Percentiles rank a stretch among this genome's conserved stretches.
These are phyloP conservation scores for Xerocomus amazonicus DNA, from an alignment of 1,284 basidiomycete species.

Conservation along the genomic window DNA sequence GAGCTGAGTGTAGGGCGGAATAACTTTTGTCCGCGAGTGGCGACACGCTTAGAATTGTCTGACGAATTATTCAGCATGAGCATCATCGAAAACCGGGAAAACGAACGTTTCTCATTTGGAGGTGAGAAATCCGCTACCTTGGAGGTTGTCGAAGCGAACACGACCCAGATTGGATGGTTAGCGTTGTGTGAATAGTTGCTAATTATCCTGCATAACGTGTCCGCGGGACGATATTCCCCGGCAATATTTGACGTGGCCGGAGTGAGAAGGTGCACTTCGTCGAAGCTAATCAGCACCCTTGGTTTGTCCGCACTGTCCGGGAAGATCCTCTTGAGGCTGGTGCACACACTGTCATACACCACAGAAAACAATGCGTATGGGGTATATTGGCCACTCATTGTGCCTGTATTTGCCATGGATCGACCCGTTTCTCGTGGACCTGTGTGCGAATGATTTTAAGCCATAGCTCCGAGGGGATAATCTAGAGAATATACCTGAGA, in stretches of 20 bases:
- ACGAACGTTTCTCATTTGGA: not conserved
- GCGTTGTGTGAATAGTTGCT: not conserved
- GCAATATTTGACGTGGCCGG: no score
- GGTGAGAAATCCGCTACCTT: not conserved
- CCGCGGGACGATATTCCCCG: not conserved
- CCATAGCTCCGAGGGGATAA: no score
- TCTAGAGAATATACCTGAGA: no score
- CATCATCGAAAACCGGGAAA: not conserved
- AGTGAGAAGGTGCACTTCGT: not conserved
- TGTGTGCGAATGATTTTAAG: no score
- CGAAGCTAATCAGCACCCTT: not conserved
- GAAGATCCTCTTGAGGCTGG: not conserved
- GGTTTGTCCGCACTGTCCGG: not conserved
- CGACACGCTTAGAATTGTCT: not conserved
- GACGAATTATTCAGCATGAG: not conserved
- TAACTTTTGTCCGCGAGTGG: not conserved
- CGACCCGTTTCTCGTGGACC: no score
- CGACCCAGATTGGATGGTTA: not conserved
- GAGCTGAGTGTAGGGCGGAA: not conserved
- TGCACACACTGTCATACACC: no score
- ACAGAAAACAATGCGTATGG: no score
- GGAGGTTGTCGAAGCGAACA: not conserved
- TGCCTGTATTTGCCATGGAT: no score
- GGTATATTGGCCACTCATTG: no score
- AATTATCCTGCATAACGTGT: not conserved